These are phyloP conservation scores for Cryptococcus hybrid DNA, from an alignment of 1,284 basidiomycete species.

Conservation along the genomic window DNA sequence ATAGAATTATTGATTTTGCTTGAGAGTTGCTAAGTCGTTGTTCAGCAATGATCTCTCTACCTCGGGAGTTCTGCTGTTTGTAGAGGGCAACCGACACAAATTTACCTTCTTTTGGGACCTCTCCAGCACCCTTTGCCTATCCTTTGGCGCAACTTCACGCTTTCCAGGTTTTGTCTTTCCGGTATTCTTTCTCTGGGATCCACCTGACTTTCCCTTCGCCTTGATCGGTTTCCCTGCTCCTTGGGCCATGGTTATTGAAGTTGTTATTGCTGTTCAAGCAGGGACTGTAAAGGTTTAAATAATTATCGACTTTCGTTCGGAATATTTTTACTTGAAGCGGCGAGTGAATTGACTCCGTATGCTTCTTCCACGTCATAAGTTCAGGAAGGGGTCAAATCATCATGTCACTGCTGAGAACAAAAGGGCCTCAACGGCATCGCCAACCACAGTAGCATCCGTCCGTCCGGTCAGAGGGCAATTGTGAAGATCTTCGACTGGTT, in stretches of 20 bases:
- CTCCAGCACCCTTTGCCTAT: slow-evolving; percentile 33
- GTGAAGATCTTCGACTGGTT: too few relatives aligned
- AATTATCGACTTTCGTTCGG: too few relatives aligned
- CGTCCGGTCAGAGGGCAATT: too few relatives aligned
- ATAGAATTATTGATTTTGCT: slow-evolving; percentile 87
- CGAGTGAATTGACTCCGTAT: too few relatives aligned
- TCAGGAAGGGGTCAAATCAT: too few relatives aligned
- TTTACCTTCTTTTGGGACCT: slow-evolving; percentile 36
- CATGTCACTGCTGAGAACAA: too few relatives aligned
- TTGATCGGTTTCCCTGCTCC: slow-evolving; percentile 38
- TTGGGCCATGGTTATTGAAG: slow-evolving; percentile 38
- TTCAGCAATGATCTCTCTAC: neutral
- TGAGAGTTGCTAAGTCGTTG: slow-evolving; percentile 62
- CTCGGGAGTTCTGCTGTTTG: neutral
- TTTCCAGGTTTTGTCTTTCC: slow-evolving; percentile 37
- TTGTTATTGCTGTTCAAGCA: too few relatives aligned
- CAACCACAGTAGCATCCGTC: too few relatives aligned
- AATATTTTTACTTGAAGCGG: too few relatives aligned
- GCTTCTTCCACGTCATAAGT: too few relatives aligned
- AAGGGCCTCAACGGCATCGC: too few relatives aligned
- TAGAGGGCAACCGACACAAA: neutral
- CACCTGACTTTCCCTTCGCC: slow-evolving; percentile 24
- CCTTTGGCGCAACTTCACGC: slow-evolving; percentile 43
- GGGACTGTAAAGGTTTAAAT: too few relatives aligned
- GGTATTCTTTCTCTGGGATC: slow-evolving; percentile 39